Percentiles rank a stretch among this genome's conserved stretches.
These are phyloP conservation scores for Eucalyptus marginata DNA, from an alignment of 345 rosid genomes.

Conservation along the genomic window DNA sequence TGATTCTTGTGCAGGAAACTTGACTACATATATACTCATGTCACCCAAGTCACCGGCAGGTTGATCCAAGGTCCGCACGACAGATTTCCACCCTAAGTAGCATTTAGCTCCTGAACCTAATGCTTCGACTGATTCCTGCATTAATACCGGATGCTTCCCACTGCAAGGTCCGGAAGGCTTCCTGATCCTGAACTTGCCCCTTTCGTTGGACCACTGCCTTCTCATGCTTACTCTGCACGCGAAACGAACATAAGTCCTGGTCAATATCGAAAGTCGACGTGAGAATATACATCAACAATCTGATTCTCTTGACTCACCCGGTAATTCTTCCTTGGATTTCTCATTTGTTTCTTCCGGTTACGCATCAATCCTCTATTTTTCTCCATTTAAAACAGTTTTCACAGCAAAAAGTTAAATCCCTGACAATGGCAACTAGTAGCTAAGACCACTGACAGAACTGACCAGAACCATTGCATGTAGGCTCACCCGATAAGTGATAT, in stretches of 20 bases:
- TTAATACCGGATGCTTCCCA: constrained; percentile 65
- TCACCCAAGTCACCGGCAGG: neutral
- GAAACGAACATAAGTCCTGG: neutral
- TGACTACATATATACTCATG: neutral
- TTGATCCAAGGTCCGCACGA: neutral
- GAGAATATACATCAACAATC: neutral
- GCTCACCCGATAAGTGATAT: constrained; percentile 37
- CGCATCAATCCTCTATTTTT: constrained; percentile 57
- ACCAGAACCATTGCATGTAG: neutral
- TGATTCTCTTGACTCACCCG: constrained; percentile 19
- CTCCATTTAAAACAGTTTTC: constrained; percentile 27
- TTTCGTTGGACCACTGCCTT: constrained; percentile 21
- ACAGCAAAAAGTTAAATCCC: neutral
- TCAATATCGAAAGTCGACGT: neutral
- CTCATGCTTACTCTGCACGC: constrained; percentile 34
- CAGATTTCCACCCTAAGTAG: neutral
- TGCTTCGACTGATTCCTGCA: constrained; percentile 46
- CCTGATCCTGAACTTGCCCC: constrained; percentile 54
- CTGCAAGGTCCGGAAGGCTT: constrained; percentile 42
- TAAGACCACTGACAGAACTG: neutral
- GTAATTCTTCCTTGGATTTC: constrained; percentile 83
- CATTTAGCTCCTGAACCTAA: constrained; percentile 34
- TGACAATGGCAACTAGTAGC: neutral
- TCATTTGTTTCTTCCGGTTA: constrained; percentile 35
- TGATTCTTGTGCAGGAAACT: neutral